phyloP scores from a whole-genome alignment of 2,329 filamentous ascomycete genomes.

The Fusarium circinatum region DNA sequence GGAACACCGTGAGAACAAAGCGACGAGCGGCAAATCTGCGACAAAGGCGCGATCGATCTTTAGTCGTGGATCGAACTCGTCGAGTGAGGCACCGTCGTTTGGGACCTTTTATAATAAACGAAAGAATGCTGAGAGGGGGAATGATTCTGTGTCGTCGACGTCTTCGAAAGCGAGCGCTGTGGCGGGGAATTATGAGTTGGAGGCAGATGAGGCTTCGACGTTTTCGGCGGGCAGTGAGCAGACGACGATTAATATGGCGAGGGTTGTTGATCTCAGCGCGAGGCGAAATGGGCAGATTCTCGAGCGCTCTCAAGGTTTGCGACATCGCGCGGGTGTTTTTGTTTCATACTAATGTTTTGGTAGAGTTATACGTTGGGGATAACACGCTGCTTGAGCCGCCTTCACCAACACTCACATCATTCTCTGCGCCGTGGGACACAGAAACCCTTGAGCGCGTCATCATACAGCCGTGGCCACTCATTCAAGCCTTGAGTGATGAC shows the following conservation, averaged over 20 bases:
- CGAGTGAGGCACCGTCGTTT: constrained; percentile 1
- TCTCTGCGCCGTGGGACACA: background rate
- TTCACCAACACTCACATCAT: background rate
- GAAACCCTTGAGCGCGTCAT: background rate
- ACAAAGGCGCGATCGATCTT: constrained; percentile 16
- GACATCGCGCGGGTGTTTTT: background rate
- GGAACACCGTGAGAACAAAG: constrained; percentile 34
- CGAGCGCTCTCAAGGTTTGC: background rate
- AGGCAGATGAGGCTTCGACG: constrained; percentile 11
- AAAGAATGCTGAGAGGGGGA: background rate
- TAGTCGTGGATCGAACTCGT: constrained; percentile 16
- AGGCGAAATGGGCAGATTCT: background rate
- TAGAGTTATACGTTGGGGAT: background rate
- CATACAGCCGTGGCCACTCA: constrained; percentile 15
- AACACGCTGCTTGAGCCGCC: background rate
- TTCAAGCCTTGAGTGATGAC: constrained; percentile 28
- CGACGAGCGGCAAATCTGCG: background rate
- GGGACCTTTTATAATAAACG: background rate
- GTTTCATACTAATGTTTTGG: background rate
- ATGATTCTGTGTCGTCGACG: background rate
- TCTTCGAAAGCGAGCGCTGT: constrained; percentile 2
- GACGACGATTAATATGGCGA: background rate
- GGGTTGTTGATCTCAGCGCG: background rate
- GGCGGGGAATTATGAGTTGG: constrained; percentile 4
- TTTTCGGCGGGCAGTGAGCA: constrained; percentile 5